These are phyloP conservation scores for Centaurea solstitialis DNA, from an alignment of 129 eudicot species.

Conservation along the genomic window DNA sequence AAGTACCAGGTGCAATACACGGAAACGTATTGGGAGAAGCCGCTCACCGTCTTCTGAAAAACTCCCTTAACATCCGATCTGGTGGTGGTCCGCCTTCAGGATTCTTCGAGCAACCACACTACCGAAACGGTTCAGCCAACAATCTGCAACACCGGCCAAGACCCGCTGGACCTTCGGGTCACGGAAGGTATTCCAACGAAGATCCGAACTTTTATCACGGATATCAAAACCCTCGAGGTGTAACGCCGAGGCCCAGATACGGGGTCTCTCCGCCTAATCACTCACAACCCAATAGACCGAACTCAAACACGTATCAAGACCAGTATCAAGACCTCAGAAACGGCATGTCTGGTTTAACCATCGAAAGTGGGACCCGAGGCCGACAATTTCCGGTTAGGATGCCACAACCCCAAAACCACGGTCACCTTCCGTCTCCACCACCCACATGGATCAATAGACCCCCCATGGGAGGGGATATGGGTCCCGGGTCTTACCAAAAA, in stretches of 20 bases:
- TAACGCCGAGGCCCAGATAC: conserved; percentile 39
- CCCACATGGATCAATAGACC: conserved; percentile 55
- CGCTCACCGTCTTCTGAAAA: conserved; percentile 87
- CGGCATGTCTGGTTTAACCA: conserved; percentile 63
- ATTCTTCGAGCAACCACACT: conserved; percentile 32
- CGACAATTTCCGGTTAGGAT: conserved; percentile 24
- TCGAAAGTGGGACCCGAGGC: conserved; percentile 43
- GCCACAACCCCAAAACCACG: conserved; percentile 34
- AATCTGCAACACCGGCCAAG: conserved; percentile 52
- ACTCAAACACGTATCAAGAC: conserved; percentile 45
- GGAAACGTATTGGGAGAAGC: conserved; percentile 92
- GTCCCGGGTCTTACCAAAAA: conserved; percentile 26
- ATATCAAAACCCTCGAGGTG: conserved; percentile 37
- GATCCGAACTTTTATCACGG: conserved; percentile 37
- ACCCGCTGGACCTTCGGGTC: conserved; percentile 72
- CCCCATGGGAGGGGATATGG: conserved; percentile 16
- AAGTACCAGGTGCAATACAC: conserved; percentile 73
- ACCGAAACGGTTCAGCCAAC: conserved; percentile 42
- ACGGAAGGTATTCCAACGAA: conserved; percentile 48
- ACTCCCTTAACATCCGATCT: conserved; percentile 68
- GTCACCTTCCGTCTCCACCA: conserved; percentile 68
- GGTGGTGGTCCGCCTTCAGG: conserved; percentile 28
- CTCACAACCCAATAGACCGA: conserved; percentile 38
- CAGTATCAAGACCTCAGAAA: conserved; percentile 48
- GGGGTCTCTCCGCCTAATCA: conserved; percentile 35